These are phyloP conservation scores for Circinella umbellata DNA, from an alignment of 371 early-diverging fungal genomes.

Conservation along the genomic window DNA sequence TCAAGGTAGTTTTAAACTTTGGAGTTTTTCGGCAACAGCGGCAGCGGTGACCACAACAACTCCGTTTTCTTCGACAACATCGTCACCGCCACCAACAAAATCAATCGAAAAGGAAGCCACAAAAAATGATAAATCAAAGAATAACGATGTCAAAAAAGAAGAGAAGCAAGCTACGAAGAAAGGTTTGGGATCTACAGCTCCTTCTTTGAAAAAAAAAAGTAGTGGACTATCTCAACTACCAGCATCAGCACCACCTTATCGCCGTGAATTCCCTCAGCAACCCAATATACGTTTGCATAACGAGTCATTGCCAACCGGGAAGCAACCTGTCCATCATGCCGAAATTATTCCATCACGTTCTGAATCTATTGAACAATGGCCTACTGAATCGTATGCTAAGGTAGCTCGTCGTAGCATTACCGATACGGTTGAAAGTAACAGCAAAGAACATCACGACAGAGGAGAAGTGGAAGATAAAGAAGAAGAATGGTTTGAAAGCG, in stretches of 20 bases:
- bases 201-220: not conserved
- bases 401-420: constrained; percentile 2
- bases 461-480: not conserved
- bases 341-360: not conserved
- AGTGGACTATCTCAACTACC: not conserved
- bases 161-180: too few species aligned
- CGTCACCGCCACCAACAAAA: not conserved
- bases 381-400: not conserved
- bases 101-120: not conserved
- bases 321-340: constrained; percentile 9
- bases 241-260: not conserved
- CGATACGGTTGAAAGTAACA: not conserved
- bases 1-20: constrained; percentile 14
- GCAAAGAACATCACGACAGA: not conserved
- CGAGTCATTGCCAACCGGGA: not conserved
- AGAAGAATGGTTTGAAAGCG: constrained; percentile 16
- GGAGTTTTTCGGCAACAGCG: not conserved
- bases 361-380: not conserved
- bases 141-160: not conserved
- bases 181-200: too few species aligned
- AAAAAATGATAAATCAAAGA: not conserved
- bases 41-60: not conserved
- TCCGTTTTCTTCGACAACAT: not conserved
- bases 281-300: not conserved
- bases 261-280: not conserved